Conservation (phyloP, 257 asterid species). For the Fraxinus americana region DNA sequence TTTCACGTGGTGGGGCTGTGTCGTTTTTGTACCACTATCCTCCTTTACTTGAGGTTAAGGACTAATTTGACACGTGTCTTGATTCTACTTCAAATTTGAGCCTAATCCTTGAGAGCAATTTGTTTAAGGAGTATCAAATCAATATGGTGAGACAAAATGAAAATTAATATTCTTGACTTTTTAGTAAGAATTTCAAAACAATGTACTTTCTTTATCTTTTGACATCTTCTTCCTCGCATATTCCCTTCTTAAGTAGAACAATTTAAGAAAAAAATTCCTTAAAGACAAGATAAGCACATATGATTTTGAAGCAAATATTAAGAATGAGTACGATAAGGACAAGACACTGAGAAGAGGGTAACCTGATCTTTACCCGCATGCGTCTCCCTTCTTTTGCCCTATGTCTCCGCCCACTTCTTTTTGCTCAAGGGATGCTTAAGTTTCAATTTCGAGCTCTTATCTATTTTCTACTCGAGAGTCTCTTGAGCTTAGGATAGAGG, state of each 20-base stretch:
- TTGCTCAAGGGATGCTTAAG: neutral
- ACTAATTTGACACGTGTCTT: too few relatives aligned
- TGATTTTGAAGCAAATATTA: neutral
- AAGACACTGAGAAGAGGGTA: too few relatives aligned
- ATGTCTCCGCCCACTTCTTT: neutral
- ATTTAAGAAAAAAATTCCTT: too few relatives aligned
- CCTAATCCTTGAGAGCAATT: too few relatives aligned
- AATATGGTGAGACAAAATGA: neutral
- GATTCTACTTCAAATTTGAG: too few relatives aligned
- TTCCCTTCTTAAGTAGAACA: neutral
- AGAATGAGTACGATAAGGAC: neutral
- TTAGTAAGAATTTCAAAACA: neutral
- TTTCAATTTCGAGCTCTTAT: too few relatives aligned
- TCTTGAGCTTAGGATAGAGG: too few relatives aligned
- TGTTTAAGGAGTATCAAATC: too few relatives aligned
- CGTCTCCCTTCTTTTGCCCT: too few relatives aligned
- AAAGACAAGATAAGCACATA: too few relatives aligned
- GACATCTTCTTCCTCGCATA: neutral
- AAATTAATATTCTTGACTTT: too few relatives aligned
- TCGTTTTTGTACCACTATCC: conserved; percentile 28
- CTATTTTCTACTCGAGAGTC: neutral
- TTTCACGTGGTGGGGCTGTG: conserved; percentile 41
- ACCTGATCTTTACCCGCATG: too few relatives aligned
- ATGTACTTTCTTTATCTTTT: neutral
- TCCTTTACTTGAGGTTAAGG: neutral